Percentiles rank a stretch among this genome's conserved stretches.
Conservation (phyloP, 1,139 yeast genomes). For the Meyerozyma elateridarum region DNA sequence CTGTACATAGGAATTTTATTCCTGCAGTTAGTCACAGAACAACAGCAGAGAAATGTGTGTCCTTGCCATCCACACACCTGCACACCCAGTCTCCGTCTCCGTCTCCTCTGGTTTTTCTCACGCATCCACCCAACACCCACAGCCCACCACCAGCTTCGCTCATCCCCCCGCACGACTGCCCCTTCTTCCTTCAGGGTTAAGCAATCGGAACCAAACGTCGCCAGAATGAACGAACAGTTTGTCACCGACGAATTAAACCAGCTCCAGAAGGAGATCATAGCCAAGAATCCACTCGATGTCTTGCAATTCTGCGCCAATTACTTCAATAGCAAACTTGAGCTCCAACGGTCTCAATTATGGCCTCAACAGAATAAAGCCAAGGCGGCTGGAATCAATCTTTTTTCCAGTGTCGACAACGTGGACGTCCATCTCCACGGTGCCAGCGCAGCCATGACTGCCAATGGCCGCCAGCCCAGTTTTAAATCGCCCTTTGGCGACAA, state of each 20-base stretch:
- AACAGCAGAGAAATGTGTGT: no score
- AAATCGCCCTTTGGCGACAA: conserved; percentile 62
- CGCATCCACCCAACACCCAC: no score
- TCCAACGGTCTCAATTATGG: conserved; percentile 56
- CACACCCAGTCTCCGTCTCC: no score
- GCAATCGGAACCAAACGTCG: no score
- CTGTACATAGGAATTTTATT: no score
- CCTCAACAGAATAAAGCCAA: conserved; percentile 47
- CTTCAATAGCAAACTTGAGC: conserved; percentile 57
- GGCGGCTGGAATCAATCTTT: conserved; percentile 49
- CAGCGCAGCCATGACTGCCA: conserved; percentile 18
- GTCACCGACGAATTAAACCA: conserved; percentile 48
- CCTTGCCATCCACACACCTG: no score
- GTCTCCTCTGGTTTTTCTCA: no score
- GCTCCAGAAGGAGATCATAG: conserved; percentile 57
- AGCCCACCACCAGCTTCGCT: no score
- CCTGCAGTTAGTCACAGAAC: no score
- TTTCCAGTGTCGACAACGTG: conserved; percentile 35
- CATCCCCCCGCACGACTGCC: no score
- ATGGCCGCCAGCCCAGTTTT: conserved; percentile 46
- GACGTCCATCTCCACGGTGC: conserved; percentile 20
- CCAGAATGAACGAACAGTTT: conserved; percentile 1
- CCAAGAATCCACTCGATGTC: conserved; percentile 62
- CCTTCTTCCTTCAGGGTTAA: no score
- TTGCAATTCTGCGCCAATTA: conserved; percentile 73